These are phyloP conservation scores for Microcyclospora pomicola DNA, from an alignment of 2,329 filamentous ascomycete species.

Conservation along the genomic window DNA sequence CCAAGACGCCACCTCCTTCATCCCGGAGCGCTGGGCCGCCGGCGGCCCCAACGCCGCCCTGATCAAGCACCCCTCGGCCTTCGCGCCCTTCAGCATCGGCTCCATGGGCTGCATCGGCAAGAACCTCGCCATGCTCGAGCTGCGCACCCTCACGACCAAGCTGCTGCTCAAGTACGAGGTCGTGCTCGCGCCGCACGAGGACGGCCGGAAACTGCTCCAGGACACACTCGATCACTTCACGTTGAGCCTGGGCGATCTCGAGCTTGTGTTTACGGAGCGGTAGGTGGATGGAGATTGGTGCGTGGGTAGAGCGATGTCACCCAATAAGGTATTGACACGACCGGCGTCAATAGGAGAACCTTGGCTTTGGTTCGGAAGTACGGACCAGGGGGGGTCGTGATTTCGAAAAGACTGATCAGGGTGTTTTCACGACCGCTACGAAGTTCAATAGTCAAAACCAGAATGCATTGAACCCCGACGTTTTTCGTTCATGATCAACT, in stretches of 20 bases:
- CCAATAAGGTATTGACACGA: no score
- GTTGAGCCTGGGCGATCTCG: constrained; percentile 15
- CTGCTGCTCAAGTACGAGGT: constrained; percentile 25
- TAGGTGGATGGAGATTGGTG: no score
- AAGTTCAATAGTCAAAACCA: no score
- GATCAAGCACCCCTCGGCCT: constrained; percentile 22
- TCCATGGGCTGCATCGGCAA: constrained; percentile 26
- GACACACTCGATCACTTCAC: constrained; percentile 27
- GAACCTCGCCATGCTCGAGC: constrained; percentile 24
- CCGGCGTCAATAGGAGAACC: no score
- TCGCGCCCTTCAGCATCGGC: constrained; percentile 23
- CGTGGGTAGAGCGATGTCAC: no score
- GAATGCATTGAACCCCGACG: no score
- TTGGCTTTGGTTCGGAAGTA: no score
- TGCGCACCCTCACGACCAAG: constrained; percentile 22
- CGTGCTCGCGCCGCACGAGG: constrained; percentile 24
- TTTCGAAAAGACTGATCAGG: no score
- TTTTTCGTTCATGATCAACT: no score
- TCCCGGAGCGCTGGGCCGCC: constrained; percentile 26
- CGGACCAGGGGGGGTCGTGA: no score
- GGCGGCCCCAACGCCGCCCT: constrained; percentile 15
- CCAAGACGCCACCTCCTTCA: constrained; percentile 15
- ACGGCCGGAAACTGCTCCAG: constrained; percentile 19
- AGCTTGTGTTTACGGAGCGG: constrained; percentile 11
- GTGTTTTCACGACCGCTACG: no score